Evolutionary conservation across 352 stramenopile species (phyloP).

Genomic region (Pythium vanterpoolii): DNA sequence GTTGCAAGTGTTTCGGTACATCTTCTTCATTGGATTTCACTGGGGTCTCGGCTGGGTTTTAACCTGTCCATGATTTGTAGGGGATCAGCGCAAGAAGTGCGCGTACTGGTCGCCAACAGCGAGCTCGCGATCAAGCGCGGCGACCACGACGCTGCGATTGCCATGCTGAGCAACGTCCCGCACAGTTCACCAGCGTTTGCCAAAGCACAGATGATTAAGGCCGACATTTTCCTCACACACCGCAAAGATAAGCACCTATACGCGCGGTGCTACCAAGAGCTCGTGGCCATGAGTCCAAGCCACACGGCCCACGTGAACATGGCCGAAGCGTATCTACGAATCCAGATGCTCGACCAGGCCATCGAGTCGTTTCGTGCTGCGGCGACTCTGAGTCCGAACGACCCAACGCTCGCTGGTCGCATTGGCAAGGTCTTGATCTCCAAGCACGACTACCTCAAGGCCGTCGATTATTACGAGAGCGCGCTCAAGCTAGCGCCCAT

Average conservation of each 20-base stretch:
- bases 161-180: constrained; percentile 87
- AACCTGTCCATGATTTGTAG: constrained; percentile 14
- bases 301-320: constrained; percentile 80
- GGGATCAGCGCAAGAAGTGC: constrained; percentile 85
- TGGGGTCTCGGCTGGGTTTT: neutral
- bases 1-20: constrained; percentile 62
- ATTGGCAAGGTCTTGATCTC: constrained; percentile 90
- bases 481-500: constrained; percentile 74
- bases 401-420: constrained; percentile 74
- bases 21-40: neutral
- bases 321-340: constrained; percentile 90
- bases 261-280: constrained; percentile 85
- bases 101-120: constrained; percentile 88
- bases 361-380: constrained; percentile 76
- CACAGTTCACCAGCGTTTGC: constrained; percentile 72
- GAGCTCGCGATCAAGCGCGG: constrained; percentile 88
- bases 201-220: constrained; percentile 91
- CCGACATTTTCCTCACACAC: constrained; percentile 91
- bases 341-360: constrained; percentile 89
- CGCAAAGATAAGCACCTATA: constrained; percentile 90
- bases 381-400: constrained; percentile 48
- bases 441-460: constrained; percentile 93
- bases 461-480: constrained; percentile 92
- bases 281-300: constrained; percentile 78
- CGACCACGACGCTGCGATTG: constrained; percentile 88